A percentile compares a stretch with the other conserved stretches of the same genome.
Conservation (phyloP, 495 filamentous ascomycete genomes). For the Eremomyces bilateralis region DNA sequence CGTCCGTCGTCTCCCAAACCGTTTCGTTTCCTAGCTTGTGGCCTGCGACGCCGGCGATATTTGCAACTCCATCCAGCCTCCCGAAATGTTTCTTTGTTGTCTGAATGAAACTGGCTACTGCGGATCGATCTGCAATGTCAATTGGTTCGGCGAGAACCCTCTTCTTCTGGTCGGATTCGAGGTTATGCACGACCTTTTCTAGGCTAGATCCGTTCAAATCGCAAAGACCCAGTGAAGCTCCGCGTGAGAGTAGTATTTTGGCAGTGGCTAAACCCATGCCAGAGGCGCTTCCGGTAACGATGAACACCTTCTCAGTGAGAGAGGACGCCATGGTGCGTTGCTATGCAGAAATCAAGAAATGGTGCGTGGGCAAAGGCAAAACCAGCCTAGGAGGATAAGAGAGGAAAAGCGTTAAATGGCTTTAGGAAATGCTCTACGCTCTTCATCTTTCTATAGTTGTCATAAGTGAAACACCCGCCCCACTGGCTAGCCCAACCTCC, state of each 20-base stretch:
- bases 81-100: constrained; percentile 10
- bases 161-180: constrained; percentile 1
- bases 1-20: constrained; percentile 12
- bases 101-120: constrained; percentile 4
- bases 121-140: constrained; percentile 3
- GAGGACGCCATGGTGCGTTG: too few species aligned
- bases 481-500: too few species aligned
- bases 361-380: too few species aligned
- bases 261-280: constrained; percentile 9
- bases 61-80: constrained; percentile 32
- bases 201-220: constrained; percentile 2
- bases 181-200: constrained; percentile 6
- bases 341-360: too few species aligned
- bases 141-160: background rate
- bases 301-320: too few species aligned
- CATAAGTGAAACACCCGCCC: too few species aligned
- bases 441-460: too few species aligned
- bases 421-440: too few species aligned
- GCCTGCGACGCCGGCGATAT: constrained; percentile 31
- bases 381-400: too few species aligned
- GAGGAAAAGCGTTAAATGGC: too few species aligned
- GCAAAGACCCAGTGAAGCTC: constrained; percentile 3
- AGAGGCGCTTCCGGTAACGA: too few species aligned
- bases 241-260: constrained; percentile 5
- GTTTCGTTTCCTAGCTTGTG: constrained; percentile 12